Evolutionary conservation across 2,329 filamentous ascomycete genomes (phyloP).

Genomic region (Drechmeria coniospora): DNA sequence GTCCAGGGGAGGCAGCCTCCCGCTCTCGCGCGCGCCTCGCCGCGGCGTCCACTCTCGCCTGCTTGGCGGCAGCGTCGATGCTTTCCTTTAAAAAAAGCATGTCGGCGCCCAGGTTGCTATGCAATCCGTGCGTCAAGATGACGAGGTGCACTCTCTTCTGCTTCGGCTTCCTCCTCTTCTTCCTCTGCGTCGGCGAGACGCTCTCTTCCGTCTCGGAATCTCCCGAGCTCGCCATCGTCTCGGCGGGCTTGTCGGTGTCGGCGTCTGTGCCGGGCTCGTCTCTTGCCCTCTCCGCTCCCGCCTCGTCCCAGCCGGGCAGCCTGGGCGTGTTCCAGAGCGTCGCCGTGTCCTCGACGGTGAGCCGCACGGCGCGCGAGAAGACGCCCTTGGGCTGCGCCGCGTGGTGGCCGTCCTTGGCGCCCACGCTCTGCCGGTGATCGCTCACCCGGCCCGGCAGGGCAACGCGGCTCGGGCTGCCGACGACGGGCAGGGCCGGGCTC

Average conservation of each 20-base stretch:
- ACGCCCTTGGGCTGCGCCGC: conserved; percentile 56
- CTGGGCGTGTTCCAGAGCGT: conserved; percentile 86
- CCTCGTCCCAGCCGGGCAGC: conserved; percentile 50
- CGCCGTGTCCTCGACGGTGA: conserved; percentile 77
- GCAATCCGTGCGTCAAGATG: conserved; percentile 81
- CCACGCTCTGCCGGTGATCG: conserved; percentile 55
- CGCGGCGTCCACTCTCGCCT: conserved; percentile 56
- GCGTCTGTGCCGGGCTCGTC: too few species aligned
- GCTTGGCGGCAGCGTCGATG: conserved; percentile 69
- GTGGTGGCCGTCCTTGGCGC: conserved; percentile 42
- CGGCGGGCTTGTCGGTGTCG: conserved; percentile 16
- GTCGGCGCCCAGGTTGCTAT: conserved; percentile 89
- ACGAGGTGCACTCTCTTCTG: conserved; percentile 79
- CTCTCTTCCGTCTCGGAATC: conserved; percentile 13
- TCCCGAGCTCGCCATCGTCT: conserved; percentile 18
- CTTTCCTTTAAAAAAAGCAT: conserved; percentile 97
- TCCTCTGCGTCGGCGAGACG: conserved; percentile 16
- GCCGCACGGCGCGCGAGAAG: conserved; percentile 63
- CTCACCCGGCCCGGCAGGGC: conserved; percentile 56
- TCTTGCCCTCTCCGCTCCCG: conserved; percentile 14
- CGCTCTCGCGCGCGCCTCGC: conserved; percentile 38
- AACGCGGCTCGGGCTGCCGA: conserved; percentile 28
- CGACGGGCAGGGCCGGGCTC: conserved; percentile 31
- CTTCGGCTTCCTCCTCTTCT: too few species aligned
- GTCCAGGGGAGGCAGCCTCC: conserved; percentile 4